Base-by-base conservation (phyloP, 495 filamentous ascomycete genomes). In the Trichoderma asperelloides region DNA sequence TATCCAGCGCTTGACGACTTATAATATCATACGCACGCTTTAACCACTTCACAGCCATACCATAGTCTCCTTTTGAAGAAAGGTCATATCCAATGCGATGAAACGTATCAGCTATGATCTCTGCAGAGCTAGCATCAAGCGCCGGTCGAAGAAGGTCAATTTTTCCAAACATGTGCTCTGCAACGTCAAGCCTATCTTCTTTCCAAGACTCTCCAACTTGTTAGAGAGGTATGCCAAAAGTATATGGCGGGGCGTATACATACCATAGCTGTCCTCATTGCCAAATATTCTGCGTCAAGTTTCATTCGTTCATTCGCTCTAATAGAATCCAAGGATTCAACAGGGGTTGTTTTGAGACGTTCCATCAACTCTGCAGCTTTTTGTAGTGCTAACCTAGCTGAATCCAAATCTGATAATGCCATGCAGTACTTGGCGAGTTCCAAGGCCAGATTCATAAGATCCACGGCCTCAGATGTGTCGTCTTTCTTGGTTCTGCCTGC, bases 141-240 rank as follows among this genome's bases (percentile, higher is more conserved):
- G 72, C 67, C 4, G 71, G 68, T 8, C 73, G 73, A 12, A 79
- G 73, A 11, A 72, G 68, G 30, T 80, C 76, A 9, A 82, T 73
- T 70, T 90, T 89, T 18, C 78, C 78, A 75, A 88, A 93, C 78
- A 94, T 83, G 73, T 90, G 86, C 65, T 95, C 90, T 12, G 91
- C 90, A 39, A 96, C 80, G 67, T 93, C 88, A 33, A 88, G 77
- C 39, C 88, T 82, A 55, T 83, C 81, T 72, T 91, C 86, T 62
- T 83, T 80, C 89, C 88, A 94, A 33, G 89, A 84, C 89, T 96
- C 63, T 28, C 69, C n/a, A 47, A 25, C 25, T 33, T 66, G 63
- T 71, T 49, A 68, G 39, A 21, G 4, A 23, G 16, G 18, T 18
- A 11, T 8, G 23, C 33, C 5, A 39, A 68, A 21, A 60, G 41